Evolutionary conservation across 1,139 yeast species (phyloP).

Genomic region (Hyphopichia fennica): DNA sequence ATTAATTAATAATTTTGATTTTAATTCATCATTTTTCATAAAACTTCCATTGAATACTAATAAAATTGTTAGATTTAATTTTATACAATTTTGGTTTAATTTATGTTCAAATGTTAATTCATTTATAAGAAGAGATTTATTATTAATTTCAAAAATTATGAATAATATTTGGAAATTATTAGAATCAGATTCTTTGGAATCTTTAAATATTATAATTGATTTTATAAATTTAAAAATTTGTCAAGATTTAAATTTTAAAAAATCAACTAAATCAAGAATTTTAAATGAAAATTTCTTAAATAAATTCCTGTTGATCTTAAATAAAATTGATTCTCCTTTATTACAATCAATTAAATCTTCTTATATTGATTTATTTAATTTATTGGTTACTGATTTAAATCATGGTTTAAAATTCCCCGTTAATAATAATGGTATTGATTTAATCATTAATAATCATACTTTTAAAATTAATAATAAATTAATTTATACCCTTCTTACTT

Average conservation of each 20-base stretch:
- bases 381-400: constrained; percentile 42
- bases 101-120: constrained; percentile 51
- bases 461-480: constrained; percentile 68
- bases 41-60: constrained; percentile 45
- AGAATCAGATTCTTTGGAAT: constrained; percentile 52
- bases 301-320: constrained; percentile 55
- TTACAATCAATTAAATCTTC: background rate
- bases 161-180: constrained; percentile 66
- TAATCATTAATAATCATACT: constrained; percentile 43
- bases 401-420: constrained; percentile 65
- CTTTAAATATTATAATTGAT: constrained; percentile 41
- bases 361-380: background rate
- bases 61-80: constrained; percentile 48
- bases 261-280: constrained; percentile 69
- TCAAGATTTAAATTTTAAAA: constrained; percentile 60
- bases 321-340: constrained; percentile 27
- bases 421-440: constrained; percentile 39
- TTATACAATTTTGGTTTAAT: constrained; percentile 61
- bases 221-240: constrained; percentile 54
- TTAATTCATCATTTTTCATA: constrained; percentile 60
- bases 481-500: constrained; percentile 59
- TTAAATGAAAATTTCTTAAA: constrained; percentile 76
- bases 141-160: constrained; percentile 58
- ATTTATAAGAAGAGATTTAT: constrained; percentile 60
- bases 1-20: constrained; percentile 66